Evolutionary conservation across 768 basidiomycete species (phyloP).

Genomic region (Russula sp.): DNA sequence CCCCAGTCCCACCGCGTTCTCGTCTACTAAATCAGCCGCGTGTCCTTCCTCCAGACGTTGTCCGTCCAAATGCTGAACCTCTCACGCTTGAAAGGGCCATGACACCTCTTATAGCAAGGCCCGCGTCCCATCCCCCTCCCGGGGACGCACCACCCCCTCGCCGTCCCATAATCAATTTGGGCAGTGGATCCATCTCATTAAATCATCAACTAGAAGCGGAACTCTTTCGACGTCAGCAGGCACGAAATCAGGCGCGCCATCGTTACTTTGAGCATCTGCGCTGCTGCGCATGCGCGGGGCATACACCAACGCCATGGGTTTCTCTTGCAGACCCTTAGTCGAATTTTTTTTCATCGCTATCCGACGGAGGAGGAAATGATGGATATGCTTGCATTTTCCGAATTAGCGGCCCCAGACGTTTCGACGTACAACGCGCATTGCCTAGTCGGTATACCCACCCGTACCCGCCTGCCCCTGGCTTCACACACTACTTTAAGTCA

Average conservation of each 20-base stretch:
- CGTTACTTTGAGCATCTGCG: constrained; percentile 20
- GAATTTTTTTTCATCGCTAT: constrained; percentile 27
- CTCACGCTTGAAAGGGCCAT: constrained; percentile 50
- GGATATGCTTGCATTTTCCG: constrained; percentile 28
- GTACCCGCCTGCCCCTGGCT: constrained; percentile 54
- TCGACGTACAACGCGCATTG: constrained; percentile 35
- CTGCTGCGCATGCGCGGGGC: too few relatives aligned
- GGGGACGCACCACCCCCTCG: constrained; percentile 53
- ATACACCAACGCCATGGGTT: constrained; percentile 26
- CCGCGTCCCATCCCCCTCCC: constrained; percentile 34
- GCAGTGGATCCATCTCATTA: constrained; percentile 57
- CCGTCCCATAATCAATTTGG: constrained; percentile 59
- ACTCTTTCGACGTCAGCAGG: constrained; percentile 20
- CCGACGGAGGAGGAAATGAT: constrained; percentile 28
- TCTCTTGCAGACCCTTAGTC: constrained; percentile 22
- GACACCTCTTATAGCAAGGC: constrained; percentile 30
- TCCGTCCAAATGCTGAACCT: constrained; percentile 51
- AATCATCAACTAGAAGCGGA: constrained; percentile 33
- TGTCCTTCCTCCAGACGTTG: constrained; percentile 39
- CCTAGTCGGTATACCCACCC: constrained; percentile 75
- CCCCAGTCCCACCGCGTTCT: constrained; percentile 50
- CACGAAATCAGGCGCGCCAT: constrained; percentile 20
- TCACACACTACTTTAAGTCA: constrained; percentile 64
- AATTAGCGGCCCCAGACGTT: constrained; percentile 14
- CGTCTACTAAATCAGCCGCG: constrained; percentile 33